Percentiles rank a stretch among this genome's conserved stretches.
Conservation (phyloP, 495 filamentous ascomycete species). For the Hyaloscypha variabilis region DNA sequence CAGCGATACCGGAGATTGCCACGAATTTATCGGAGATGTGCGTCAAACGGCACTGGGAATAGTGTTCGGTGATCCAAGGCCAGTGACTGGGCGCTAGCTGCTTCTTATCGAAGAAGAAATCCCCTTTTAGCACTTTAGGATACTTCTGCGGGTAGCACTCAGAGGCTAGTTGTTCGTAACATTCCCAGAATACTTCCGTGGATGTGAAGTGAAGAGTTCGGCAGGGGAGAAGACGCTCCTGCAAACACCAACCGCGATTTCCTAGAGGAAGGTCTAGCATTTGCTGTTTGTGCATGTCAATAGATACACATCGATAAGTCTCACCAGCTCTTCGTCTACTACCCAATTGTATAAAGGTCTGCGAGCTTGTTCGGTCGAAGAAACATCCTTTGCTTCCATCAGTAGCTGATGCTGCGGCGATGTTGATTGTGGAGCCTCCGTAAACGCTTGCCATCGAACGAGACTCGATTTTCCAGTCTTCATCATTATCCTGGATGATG, state of each 20-base stretch:
- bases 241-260: not conserved
- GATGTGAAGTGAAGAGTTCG: not conserved
- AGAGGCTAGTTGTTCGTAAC: not conserved
- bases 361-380: not conserved
- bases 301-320: not conserved
- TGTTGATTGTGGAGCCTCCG: not conserved
- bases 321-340: not conserved
- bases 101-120: not conserved
- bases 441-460: not conserved
- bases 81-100: not conserved
- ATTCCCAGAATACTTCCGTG: not conserved
- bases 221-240: not conserved
- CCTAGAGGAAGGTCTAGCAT: not conserved
- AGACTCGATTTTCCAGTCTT: not conserved
- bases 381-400: not conserved
- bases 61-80: not conserved
- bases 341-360: not conserved
- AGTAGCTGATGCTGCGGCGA: not conserved
- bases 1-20: not conserved
- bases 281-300: not conserved
- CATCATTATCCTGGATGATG: not conserved
- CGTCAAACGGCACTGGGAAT: not conserved
- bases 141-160: not conserved
- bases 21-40: not conserved
- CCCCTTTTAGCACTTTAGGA: not conserved